Evolutionary conservation across 2,329 filamentous ascomycete genomes (phyloP).

Genomic region (Cordyceps fumosorosea): DNA sequence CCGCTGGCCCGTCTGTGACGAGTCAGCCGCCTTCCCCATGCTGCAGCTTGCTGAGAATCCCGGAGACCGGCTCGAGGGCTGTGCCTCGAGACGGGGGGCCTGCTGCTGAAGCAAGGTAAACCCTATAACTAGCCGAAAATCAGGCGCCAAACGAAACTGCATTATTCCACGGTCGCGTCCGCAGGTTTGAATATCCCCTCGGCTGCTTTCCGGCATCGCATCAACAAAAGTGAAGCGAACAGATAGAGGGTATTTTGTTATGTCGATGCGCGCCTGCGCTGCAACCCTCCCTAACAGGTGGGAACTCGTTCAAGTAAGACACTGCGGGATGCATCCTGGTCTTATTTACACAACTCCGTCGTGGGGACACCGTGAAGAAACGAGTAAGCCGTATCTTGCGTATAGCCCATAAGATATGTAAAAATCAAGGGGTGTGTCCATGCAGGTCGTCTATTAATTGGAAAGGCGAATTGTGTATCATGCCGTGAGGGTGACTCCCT

Average conservation of each 20-base stretch:
- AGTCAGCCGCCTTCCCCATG: conserved; percentile 1
- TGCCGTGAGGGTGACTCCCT: background rate
- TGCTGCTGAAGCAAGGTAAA: background rate
- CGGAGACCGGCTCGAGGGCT: conserved; percentile 21
- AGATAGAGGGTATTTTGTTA: no score
- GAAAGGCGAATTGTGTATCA: no score
- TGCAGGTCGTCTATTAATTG: background rate
- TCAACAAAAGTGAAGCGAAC: background rate
- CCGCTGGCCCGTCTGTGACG: background rate
- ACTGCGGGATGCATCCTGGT: background rate
- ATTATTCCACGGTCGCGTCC: no score
- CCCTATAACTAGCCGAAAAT: no score
- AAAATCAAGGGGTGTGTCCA: background rate
- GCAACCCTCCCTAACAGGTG: background rate
- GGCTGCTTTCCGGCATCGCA: background rate
- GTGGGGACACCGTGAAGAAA: background rate
- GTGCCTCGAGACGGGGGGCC: background rate
- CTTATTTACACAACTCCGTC: background rate
- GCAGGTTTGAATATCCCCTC: no score
- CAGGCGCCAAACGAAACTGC: no score
- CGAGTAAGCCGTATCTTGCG: background rate
- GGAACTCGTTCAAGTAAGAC: background rate
- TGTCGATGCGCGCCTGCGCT: no score
- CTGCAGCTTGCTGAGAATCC: conserved; percentile 23
- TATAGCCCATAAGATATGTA: background rate